These are phyloP conservation scores for Candida adriatica DNA, from an alignment of 805 yeast genomes.

Conservation along the genomic window DNA sequence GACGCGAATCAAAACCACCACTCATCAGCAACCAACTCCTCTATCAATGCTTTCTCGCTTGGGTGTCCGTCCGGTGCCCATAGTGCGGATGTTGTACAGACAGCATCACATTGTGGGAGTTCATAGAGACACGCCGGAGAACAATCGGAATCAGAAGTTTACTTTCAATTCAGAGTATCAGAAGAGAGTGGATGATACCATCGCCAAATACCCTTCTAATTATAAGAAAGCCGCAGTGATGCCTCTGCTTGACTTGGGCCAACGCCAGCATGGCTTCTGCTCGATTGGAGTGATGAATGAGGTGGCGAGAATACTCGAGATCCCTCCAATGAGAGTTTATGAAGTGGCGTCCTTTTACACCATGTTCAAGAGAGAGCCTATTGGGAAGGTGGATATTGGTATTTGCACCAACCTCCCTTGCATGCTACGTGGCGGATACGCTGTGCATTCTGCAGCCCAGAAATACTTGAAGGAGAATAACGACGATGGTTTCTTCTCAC, in stretches of 20 bases:
- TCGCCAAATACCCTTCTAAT: constrained; percentile 78
- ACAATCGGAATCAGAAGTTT: constrained; percentile 63
- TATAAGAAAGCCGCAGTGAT: constrained; percentile 83
- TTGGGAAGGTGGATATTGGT: constrained; percentile 79
- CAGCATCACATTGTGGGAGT: constrained; percentile 31
- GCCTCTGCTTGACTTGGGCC: constrained; percentile 84
- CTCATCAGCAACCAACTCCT: no score
- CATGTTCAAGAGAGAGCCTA: constrained; percentile 81
- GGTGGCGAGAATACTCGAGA: constrained; percentile 74
- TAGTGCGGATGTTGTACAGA: no score
- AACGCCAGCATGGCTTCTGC: constrained; percentile 81
- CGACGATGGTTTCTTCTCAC: constrained; percentile 64
- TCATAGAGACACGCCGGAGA: constrained; percentile 65
- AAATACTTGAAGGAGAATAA: constrained; percentile 63
- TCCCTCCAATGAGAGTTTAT: constrained; percentile 93
- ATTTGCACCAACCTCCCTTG: constrained; percentile 90
- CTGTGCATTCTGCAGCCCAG: constrained; percentile 64
- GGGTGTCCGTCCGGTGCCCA: no score
- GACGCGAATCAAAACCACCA: no score
- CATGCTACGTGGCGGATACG: constrained; percentile 76
- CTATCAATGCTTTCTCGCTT: no score
- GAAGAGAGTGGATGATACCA: constrained; percentile 62
- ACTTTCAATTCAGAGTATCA: constrained; percentile 63
- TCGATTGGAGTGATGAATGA: constrained; percentile 86
- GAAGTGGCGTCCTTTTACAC: constrained; percentile 91